A percentile compares a stretch with the other conserved stretches of the same genome.
phyloP scores from a whole-genome alignment of 495 filamentous ascomycete genomes.

The Apiosordaria backusii region DNA sequence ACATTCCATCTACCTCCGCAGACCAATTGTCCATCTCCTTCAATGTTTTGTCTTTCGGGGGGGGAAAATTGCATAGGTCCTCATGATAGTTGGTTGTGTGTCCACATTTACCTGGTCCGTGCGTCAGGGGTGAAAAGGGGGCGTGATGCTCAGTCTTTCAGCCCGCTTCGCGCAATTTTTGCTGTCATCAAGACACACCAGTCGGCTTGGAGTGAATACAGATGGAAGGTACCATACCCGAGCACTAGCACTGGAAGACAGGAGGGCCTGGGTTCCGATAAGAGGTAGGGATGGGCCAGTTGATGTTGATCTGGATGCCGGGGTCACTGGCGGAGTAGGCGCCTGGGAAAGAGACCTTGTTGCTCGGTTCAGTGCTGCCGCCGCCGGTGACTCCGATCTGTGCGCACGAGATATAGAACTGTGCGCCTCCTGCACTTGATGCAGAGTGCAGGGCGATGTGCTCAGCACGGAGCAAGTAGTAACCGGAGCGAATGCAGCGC shows the following conservation, averaged over 20 bases:
- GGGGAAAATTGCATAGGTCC: too few species aligned
- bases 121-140: background rate
- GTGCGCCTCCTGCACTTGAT: slow-evolving; percentile 40
- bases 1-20: background rate
- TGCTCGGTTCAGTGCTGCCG: slow-evolving; percentile 33
- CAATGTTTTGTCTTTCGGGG: too few species aligned
- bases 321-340: slow-evolving; percentile 41
- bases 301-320: slow-evolving; percentile 45
- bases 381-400: slow-evolving; percentile 41
- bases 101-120: background rate
- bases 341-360: slow-evolving; percentile 41
- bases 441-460: slow-evolving; percentile 54
- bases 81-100: background rate
- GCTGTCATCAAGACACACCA: too few species aligned
- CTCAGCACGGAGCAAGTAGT: slow-evolving; percentile 59
- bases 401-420: slow-evolving; percentile 50
- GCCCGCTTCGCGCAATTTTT: too few species aligned
- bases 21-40: background rate
- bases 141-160: too few species aligned
- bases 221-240: background rate
- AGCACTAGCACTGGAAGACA: slow-evolving; percentile 31
- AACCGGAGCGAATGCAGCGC: slow-evolving; percentile 44
- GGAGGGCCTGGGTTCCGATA: slow-evolving; percentile 47
- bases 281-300: slow-evolving; percentile 39
- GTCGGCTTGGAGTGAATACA: background rate